Base-by-base conservation (phyloP, 2,329 filamentous ascomycete genomes). In the Massarina eburnea region DNA sequence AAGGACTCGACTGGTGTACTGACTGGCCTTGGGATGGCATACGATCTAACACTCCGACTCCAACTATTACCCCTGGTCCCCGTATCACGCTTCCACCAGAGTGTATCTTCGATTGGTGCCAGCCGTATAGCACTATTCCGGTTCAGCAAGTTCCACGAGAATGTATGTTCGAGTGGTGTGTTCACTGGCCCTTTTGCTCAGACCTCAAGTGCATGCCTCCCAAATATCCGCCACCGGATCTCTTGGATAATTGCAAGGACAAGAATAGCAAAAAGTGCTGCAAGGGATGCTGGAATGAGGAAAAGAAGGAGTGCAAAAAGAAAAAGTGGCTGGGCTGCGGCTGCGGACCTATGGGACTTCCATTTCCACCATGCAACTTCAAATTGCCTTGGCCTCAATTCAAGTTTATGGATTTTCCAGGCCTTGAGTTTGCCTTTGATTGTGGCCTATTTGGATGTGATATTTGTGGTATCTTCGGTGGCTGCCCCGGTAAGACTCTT, bases 291-390 rank as follows among this genome's bases (percentile, higher is more conserved):
- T 15, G 24, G 39, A 14, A 35, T 14, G 17, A 22, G 4, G 30
- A 17, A 21, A 42, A 19, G 9, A 5, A 6, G 8, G 21, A 39
- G 18, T 43, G 33, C 12, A 22, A 6, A 3, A 29, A 39, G 14
- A 15, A 15, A 26, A 48, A 55, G 14, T 19, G 59, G 1, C 44
- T 61, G 15, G 59, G 58, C 14, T 61, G 57, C 32, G 55, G 51
- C 8, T 63, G 58, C 19, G 58, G 60, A 12, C 61, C 51, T 48
- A 49, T 58, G 53, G 60, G 60, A 10, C 49, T 63, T n/a, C 37
- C 41, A 3, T 51, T 48, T 24, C 57, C 58, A 5, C 55, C 54
- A 17, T 55, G 54, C 7, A 44, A 29, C 19, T 27, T 15, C 6
- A 42, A 45, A 2, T 14, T 44, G 8, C 26, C 46, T 17, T 18